phyloP scores from a whole-genome alignment of 2,329 filamentous ascomycete species.

The Aureobasidium subglaciale region DNA sequence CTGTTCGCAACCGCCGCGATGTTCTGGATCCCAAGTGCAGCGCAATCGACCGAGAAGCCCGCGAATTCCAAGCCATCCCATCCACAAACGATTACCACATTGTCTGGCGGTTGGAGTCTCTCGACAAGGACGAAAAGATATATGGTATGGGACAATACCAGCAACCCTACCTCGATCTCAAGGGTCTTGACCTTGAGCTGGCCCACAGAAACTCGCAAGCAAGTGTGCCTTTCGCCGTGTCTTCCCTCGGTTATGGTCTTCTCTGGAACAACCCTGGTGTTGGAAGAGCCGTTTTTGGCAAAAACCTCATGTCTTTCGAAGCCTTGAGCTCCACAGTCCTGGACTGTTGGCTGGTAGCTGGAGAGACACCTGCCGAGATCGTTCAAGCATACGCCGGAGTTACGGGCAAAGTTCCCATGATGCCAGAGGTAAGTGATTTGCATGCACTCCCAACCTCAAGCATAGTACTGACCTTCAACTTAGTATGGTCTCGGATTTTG shows the following conservation, averaged over 20 bases:
- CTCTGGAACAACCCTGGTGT: constrained; percentile 61
- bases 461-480: background rate
- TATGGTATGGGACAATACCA: constrained; percentile 66
- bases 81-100: constrained; percentile 48
- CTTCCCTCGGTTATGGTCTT: constrained; percentile 54
- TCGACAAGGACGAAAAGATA: constrained; percentile 51
- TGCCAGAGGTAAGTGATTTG: constrained; percentile 48
- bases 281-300: constrained; percentile 54
- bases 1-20: constrained; percentile 44
- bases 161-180: constrained; percentile 56
- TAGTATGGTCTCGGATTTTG: constrained; percentile 54
- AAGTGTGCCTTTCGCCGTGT: constrained; percentile 56
- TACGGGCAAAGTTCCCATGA: constrained; percentile 56
- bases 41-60: constrained; percentile 49
- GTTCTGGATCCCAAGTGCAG: constrained; percentile 52
- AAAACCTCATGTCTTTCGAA: constrained; percentile 56
- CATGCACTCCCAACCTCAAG: no score
- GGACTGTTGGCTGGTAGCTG: constrained; percentile 60
- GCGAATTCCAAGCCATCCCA: constrained; percentile 49
- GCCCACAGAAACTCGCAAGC: constrained; percentile 62
- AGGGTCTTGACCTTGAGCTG: constrained; percentile 56
- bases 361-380: constrained; percentile 49
- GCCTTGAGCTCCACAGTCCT: constrained; percentile 50
- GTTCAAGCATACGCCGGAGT: constrained; percentile 49
- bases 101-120: constrained; percentile 52